Conservation (phyloP, 2,329 filamentous ascomycete species). For the Trichoderma pleuroti region DNA sequence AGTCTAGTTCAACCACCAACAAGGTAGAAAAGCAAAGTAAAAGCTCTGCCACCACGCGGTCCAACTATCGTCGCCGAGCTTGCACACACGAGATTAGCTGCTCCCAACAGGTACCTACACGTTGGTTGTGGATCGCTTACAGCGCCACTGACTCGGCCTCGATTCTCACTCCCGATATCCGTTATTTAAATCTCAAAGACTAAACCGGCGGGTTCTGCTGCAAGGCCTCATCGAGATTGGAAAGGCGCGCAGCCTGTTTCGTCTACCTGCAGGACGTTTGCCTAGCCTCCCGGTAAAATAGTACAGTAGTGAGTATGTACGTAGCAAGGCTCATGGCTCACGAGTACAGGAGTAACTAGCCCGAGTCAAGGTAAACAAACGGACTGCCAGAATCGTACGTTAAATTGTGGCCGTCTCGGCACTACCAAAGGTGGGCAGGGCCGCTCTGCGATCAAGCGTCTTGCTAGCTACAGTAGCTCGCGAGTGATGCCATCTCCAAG, state of each 20-base stretch:
- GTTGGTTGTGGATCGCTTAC: conserved; percentile 3
- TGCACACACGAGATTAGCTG: not conserved
- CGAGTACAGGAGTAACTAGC: not conserved
- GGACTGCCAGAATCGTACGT: conserved; percentile 1
- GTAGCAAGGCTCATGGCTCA: not conserved
- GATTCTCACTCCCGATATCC: conserved; percentile 7
- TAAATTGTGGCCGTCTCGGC: not conserved
- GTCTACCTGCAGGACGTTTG: conserved; percentile 10
- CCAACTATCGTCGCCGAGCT: not conserved
- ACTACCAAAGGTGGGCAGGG: not conserved
- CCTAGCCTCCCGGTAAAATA: not conserved
- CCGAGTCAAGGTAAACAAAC: conserved; percentile 3
- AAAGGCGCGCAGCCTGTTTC: conserved; percentile 7
- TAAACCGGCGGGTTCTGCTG: not conserved
- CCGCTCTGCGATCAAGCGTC: not conserved
- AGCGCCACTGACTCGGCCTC: conserved; percentile 15
- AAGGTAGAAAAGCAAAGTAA: not conserved
- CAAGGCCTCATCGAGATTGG: conserved; percentile 1
- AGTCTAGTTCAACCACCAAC: not conserved
- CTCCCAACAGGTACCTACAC: not conserved
- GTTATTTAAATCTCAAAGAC: conserved; percentile 5
- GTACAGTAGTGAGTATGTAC: not conserved
- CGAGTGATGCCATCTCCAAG: not conserved
- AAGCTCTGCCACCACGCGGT: not conserved
- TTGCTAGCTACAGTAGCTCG: not conserved